These are phyloP conservation scores for Sodiomyces alkalinus DNA, from an alignment of 2,329 filamentous ascomycete species.

Conservation along the genomic window DNA sequence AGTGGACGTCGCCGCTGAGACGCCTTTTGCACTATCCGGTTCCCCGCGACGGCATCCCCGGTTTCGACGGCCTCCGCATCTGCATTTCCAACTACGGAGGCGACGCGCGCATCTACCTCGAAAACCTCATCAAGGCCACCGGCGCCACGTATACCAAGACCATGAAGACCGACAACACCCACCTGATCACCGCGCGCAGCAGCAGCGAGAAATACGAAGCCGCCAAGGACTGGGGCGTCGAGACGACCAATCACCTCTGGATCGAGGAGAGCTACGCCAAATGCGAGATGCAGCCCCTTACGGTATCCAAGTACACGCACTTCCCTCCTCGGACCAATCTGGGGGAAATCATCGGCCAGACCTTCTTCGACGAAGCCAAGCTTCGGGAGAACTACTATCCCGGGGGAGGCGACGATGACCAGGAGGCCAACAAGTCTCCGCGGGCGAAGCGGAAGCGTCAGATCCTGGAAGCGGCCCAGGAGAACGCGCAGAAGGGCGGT, in stretches of 20 bases:
- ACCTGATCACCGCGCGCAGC: constrained; percentile 81
- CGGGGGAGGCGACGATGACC: constrained; percentile 32
- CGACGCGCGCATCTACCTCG: constrained; percentile 81
- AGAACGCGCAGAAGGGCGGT: constrained; percentile 31
- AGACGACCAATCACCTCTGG: constrained; percentile 91
- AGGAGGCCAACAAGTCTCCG: constrained; percentile 13
- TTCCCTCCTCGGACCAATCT: constrained; percentile 86
- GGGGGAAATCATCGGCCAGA: constrained; percentile 84
- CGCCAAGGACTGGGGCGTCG: constrained; percentile 80
- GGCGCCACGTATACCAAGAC: constrained; percentile 89
- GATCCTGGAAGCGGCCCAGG: constrained; percentile 32
- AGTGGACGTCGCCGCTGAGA: constrained; percentile 73
- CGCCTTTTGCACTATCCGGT: constrained; percentile 84
- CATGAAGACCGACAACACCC: constrained; percentile 89
- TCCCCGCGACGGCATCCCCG: constrained; percentile 60
- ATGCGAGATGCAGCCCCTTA: constrained; percentile 60
- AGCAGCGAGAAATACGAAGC: constrained; percentile 88
- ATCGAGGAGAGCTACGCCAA: constrained; percentile 93
- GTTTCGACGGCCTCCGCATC: constrained; percentile 62
- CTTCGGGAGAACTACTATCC: constrained; percentile 55
- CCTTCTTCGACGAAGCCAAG: constrained; percentile 51
- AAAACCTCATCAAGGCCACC: constrained; percentile 73
- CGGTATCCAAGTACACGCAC: constrained; percentile 62
- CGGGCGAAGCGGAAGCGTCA: constrained; percentile 32
- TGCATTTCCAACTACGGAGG: constrained; percentile 95